Conservation (phyloP, 192 early-diverging fungal species). For the Coemansia sp. region DNA sequence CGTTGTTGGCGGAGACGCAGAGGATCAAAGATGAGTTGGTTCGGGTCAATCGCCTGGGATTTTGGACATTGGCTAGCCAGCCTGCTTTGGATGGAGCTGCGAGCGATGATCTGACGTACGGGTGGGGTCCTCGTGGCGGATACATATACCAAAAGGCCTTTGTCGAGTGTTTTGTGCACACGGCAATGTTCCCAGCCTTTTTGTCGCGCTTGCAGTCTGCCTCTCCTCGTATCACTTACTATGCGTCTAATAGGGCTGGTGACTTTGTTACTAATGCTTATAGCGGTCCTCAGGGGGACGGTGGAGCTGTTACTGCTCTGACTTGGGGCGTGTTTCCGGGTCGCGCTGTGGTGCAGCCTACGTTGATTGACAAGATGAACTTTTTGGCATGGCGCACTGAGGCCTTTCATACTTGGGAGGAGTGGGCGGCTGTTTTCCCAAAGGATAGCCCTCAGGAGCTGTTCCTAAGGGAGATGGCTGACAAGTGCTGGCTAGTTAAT, state of each 20-base stretch:
- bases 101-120: constrained; percentile 74
- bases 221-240: constrained; percentile 81
- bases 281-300: constrained; percentile 1
- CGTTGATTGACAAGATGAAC: constrained; percentile 87
- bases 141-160: constrained; percentile 99
- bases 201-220: constrained; percentile 66
- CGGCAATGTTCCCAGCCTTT: constrained; percentile 68
- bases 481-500: constrained; percentile 89
- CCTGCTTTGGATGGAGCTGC: constrained; percentile 90
- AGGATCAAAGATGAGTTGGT: constrained; percentile 71
- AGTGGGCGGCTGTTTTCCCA: constrained; percentile 84
- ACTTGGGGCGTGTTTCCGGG: constrained; percentile 99
- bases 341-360: constrained; percentile 94
- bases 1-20: constrained; percentile 72
- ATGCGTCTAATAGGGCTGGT: constrained; percentile 82
- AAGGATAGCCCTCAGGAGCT: constrained; percentile 47
- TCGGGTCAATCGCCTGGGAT: constrained; percentile 75
- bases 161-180: constrained; percentile 91
- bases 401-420: constrained; percentile 90
- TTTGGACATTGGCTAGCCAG: constrained; percentile 94
- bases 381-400: constrained; percentile 98
- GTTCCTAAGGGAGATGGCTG: constrained; percentile 66
- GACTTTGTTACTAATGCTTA: constrained; percentile 68
- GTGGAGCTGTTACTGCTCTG: constrained; percentile 62
- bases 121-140: constrained; percentile 97